These are phyloP conservation scores for Cladosporium sp. DNA, from an alignment of 2,329 filamentous ascomycete species.

Conservation along the genomic window DNA sequence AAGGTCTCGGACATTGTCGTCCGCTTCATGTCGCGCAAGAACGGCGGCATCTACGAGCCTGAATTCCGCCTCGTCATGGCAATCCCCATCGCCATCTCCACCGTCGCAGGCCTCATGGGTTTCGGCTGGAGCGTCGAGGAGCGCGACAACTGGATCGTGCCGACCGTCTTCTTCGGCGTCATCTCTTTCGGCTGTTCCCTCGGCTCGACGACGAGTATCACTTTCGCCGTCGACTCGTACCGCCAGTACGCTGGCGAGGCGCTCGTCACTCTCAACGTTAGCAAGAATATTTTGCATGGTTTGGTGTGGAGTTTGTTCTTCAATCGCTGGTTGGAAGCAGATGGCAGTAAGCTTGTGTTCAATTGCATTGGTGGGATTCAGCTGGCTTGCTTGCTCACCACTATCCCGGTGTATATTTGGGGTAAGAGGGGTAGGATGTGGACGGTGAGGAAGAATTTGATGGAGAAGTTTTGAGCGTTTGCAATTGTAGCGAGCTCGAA, in stretches of 20 bases:
- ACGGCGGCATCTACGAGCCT: slow-evolving; percentile 92
- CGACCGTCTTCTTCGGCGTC: slow-evolving; percentile 87
- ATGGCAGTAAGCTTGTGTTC: slow-evolving; percentile 75
- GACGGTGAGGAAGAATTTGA: slow-evolving; percentile 80
- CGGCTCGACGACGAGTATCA: slow-evolving; percentile 86
- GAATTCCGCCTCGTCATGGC: slow-evolving; percentile 91
- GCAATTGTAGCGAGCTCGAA: no score
- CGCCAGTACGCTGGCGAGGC: slow-evolving; percentile 91
- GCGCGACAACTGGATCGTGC: slow-evolving; percentile 79
- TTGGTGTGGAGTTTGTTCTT: slow-evolving; percentile 87
- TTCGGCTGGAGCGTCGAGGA: slow-evolving; percentile 88
- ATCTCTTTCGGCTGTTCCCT: slow-evolving; percentile 89
- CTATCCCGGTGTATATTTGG: slow-evolving; percentile 90
- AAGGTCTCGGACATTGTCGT: slow-evolving; percentile 84
- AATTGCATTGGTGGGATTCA: slow-evolving; percentile 83
- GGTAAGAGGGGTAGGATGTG: slow-evolving; percentile 91
- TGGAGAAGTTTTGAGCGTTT: slow-evolving; percentile 75
- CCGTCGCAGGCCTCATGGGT: slow-evolving; percentile 82
- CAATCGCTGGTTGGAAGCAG: slow-evolving; percentile 71
- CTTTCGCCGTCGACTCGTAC: slow-evolving; percentile 91
- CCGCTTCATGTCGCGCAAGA: slow-evolving; percentile 72
- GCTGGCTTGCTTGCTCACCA: slow-evolving; percentile 65
- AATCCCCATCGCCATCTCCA: slow-evolving; percentile 70
- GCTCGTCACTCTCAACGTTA: slow-evolving; percentile 88
- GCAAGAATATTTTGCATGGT: slow-evolving; percentile 90